Conservation (phyloP, 2,329 filamentous ascomycete genomes). For the Didymella lethalis region DNA sequence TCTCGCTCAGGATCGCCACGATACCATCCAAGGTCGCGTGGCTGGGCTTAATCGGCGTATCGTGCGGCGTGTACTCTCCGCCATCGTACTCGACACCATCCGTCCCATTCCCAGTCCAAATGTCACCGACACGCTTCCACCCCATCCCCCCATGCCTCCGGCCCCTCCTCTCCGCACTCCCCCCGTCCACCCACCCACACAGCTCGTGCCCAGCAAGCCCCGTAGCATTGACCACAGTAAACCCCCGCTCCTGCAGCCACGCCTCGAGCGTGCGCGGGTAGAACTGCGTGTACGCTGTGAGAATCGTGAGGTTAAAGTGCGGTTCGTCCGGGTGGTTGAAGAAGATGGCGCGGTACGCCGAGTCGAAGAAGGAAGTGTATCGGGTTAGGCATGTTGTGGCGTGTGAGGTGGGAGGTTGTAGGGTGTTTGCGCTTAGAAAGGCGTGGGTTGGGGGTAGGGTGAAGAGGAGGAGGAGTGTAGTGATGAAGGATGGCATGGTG, state of each 20-base stretch:
- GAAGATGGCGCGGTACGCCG: background rate
- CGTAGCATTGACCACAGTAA: background rate
- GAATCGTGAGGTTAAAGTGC: constrained; percentile 7
- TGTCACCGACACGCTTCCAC: background rate
- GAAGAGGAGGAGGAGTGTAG: constrained; percentile 5
- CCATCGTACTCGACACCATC: too few species aligned
- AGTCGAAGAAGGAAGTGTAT: background rate
- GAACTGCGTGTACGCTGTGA: constrained; percentile 4
- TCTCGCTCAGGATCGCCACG: background rate
- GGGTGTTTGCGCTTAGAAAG: too few species aligned
- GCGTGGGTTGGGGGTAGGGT: background rate
- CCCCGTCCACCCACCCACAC: constrained; percentile 5
- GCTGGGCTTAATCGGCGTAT: background rate
- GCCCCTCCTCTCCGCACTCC: background rate
- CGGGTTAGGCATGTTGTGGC: background rate
- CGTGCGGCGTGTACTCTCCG: background rate
- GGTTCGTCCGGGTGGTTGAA: constrained; percentile 7
- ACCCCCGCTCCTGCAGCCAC: background rate
- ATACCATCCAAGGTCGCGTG: background rate
- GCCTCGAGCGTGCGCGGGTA: constrained; percentile 9
- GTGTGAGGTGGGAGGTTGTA: background rate
- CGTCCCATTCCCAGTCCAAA: too few species aligned
- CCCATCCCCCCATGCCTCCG: background rate
- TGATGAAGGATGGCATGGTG: constrained; percentile 12
- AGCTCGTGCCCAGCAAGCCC: background rate